Conservation (phyloP, 83 land plant genomes). For the Isoetes engelmannii region DNA sequence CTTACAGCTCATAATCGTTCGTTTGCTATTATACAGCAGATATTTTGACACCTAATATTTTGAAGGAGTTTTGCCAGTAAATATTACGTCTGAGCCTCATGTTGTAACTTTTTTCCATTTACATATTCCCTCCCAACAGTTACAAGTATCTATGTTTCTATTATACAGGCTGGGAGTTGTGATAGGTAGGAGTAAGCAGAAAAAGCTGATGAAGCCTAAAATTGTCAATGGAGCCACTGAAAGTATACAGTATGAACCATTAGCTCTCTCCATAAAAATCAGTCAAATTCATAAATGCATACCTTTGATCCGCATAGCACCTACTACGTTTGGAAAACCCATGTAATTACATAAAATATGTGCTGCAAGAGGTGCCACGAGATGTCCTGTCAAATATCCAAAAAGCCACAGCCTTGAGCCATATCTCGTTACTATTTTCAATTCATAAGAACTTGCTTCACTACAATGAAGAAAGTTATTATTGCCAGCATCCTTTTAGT, state of each 20-base stretch:
- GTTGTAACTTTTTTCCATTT: too few relatives aligned
- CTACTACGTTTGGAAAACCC: conserved; percentile 59
- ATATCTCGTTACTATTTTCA: neutral
- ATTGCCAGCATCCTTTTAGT: neutral
- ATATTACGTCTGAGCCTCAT: too few relatives aligned
- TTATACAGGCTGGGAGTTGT: conserved; percentile 1
- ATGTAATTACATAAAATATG: conserved; percentile 82
- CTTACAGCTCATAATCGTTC: too few relatives aligned
- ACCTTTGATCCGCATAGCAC: conserved; percentile 12
- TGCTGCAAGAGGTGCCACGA: conserved; percentile 63
- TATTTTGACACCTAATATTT: too few relatives aligned
- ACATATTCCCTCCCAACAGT: neutral
- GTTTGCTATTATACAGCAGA: too few relatives aligned
- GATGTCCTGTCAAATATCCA: conserved; percentile 45
- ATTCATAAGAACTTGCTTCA: neutral
- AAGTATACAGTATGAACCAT: neutral
- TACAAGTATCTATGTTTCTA: neutral
- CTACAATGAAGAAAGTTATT: neutral
- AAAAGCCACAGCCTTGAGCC: neutral
- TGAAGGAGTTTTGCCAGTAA: too few relatives aligned
- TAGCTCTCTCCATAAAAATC: neutral
- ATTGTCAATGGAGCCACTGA: neutral
- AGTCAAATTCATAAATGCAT: neutral
- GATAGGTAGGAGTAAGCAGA: neutral
- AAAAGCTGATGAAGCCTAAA: neutral